Evolutionary conservation across 441 rosid genomes (phyloP), one percentile per base, ranked within the genome.

Genomic region (Erodium moschatum): DNA sequence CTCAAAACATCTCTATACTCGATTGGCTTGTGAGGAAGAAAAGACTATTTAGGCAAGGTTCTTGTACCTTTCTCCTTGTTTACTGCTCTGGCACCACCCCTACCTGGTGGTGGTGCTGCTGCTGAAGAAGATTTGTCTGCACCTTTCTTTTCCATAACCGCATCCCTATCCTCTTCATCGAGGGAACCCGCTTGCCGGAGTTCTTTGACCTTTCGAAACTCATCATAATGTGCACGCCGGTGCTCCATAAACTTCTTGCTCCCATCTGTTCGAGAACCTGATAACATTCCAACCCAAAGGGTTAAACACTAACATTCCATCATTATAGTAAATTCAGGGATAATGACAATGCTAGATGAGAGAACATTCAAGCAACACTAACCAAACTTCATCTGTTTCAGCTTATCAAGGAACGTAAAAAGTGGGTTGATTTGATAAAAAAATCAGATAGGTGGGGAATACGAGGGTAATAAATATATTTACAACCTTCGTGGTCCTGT

Each of bases 211-310:
- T 81, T 92, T 70, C 76, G 85, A 79, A 85, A 90, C 85, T 95
- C 98, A 64, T 95, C 87, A 63, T 95, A 95, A 73, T 95, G 99
- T 40, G 78, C 89, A 72, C 85, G 82, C 71, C 99, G 81, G 42
- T 80, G 99, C 79, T 89, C 95, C 81, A 69, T 86, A 75, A 95
- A 94, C 56, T 80, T 82, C 54, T 79, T 74, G 71, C 72, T 80
- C 78, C 73, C 80, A 56, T 67, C 85, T 6, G 76, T 40, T 70
- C 76, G 85, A 27, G 80, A 75, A 74, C 72, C 95, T 86, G 86
- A 62, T n/a, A 69, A 42, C 5, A 33, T 33, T 33, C 38, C 38
- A 33, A 33, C 38, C 6, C 38, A 3, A 33, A 33, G 4, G 38
- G 38, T 33, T 33, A 33, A 24, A 24, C 27, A 24, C 27, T 2